A percentile compares a stretch with the other conserved stretches of the same genome.
These are phyloP conservation scores for Madurella fahalii DNA, from an alignment of 2,329 filamentous ascomycete species.

Conservation along the genomic window DNA sequence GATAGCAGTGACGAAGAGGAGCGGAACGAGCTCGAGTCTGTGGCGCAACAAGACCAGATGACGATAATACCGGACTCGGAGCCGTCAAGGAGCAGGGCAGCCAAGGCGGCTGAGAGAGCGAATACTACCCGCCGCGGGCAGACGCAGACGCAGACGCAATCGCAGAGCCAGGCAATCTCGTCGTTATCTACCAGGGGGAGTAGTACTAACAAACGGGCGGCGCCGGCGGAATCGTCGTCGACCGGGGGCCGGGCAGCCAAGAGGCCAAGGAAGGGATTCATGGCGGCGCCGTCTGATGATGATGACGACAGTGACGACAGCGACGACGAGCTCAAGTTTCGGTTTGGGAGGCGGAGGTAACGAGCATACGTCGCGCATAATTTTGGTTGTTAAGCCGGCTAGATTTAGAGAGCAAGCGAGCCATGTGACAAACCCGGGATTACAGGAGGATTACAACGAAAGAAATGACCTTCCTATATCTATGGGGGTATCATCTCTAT, in stretches of 20 bases:
- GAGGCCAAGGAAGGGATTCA: constrained; percentile 29
- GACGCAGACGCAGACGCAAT: constrained; percentile 25
- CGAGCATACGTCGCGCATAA: neutral
- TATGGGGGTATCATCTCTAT: constrained; percentile 17
- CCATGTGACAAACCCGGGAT: neutral
- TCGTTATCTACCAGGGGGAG: constrained; percentile 21
- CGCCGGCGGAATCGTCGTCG: constrained; percentile 31
- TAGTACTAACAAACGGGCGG: constrained; percentile 30
- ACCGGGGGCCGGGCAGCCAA: constrained; percentile 34
- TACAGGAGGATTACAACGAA: neutral
- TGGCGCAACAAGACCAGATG: constrained; percentile 16
- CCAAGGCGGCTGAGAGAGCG: constrained; percentile 31
- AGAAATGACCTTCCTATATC: neutral
- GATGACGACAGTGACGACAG: constrained; percentile 22
- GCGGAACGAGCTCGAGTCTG: constrained; percentile 9
- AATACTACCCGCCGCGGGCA: constrained; percentile 24
- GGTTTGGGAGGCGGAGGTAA: constrained; percentile 49
- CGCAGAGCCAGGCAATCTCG: constrained; percentile 21
- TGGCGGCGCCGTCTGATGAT: constrained; percentile 1
- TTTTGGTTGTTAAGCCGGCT: neutral
- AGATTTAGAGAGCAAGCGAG: neutral
- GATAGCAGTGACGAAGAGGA: constrained; percentile 38
- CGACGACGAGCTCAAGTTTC: constrained; percentile 55
- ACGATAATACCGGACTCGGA: constrained; percentile 22
- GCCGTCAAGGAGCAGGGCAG: constrained; percentile 30